Percentiles rank a stretch among this genome's conserved stretches.
phyloP scores from a whole-genome alignment of 1,284 basidiomycete species.

The Leccinum subfulvum region DNA sequence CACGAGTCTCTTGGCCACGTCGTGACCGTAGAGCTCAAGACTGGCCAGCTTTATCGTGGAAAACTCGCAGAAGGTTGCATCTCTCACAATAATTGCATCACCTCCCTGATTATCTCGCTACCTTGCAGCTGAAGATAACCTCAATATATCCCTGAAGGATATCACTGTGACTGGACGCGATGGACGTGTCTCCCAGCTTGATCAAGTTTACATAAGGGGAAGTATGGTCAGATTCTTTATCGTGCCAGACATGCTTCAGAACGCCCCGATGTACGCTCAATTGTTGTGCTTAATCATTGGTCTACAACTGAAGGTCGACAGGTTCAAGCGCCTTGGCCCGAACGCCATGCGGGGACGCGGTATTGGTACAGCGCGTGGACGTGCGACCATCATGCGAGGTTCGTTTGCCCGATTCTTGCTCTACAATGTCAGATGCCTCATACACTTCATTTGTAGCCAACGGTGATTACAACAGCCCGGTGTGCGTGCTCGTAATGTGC shows the following conservation, averaged over 20 bases:
- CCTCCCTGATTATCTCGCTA: slow-evolving; percentile 24
- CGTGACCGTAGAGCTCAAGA: slow-evolving; percentile 97
- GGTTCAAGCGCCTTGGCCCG: slow-evolving; percentile 98
- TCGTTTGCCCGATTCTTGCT: slow-evolving; percentile 30
- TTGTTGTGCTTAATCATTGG: background rate
- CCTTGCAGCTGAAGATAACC: slow-evolving; percentile 89
- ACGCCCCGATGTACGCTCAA: slow-evolving; percentile 90
- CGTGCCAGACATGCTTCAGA: slow-evolving; percentile 98
- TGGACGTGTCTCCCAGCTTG: slow-evolving; percentile 97
- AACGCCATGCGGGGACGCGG: slow-evolving; percentile 98
- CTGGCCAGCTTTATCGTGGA: slow-evolving; percentile 94
- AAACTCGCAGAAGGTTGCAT: slow-evolving; percentile 88
- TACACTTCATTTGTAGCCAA: slow-evolving; percentile 48
- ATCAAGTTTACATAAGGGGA: slow-evolving; percentile 98
- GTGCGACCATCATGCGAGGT: slow-evolving; percentile 96
- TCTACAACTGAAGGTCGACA: slow-evolving; percentile 36
- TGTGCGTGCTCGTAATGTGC: slow-evolving; percentile 5
- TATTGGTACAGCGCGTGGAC: slow-evolving; percentile 96
- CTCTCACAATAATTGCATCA: slow-evolving; percentile 12
- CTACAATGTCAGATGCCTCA: slow-evolving; percentile 13
- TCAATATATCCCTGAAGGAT: slow-evolving; percentile 95
- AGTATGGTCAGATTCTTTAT: slow-evolving; percentile 99
- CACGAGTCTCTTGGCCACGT: slow-evolving; percentile 95
- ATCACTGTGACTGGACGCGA: slow-evolving; percentile 98
- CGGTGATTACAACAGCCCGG: slow-evolving; percentile 40